Evolutionary conservation across 2,329 filamentous ascomycete species (phyloP), one percentile per base, ranked within the genome.

Genomic region (Emericellopsis cladophorae): DNA sequence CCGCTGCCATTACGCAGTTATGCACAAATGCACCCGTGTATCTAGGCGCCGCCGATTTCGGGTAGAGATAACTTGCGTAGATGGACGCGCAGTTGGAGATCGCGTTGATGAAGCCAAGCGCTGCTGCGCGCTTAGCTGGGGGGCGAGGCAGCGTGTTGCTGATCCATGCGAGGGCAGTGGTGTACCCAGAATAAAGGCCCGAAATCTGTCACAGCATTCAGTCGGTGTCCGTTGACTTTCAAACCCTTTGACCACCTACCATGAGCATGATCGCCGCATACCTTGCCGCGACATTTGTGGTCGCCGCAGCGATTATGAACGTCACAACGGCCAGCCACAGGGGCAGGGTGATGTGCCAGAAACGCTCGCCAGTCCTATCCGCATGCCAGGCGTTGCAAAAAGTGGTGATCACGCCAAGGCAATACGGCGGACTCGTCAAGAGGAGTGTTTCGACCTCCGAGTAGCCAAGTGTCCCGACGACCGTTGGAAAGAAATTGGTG

Each of bases 251-350:
- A 4, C 10, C 5, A 29, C 37, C 5, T 24, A 40, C 36, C 41
- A 87, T 85, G 32, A 86, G 63, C 70, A 86, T 79, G 71, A 86
- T 85, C 24, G 76, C 68, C 8, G 81, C 58, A 46, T 87, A 87
- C 31, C 82, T 68, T 0, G 81, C 74, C 0, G 67, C 81, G 0
- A 70, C 65, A 3, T 64, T 55, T 0, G 68, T 76, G 0, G 81
- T 84, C 0, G 75, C 64, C 1, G 79, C 80, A 7, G 76, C 76
- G 39, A 86, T 66, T 49, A 87, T 80, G 59, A 82, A 87, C 4
- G 77, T 73, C 1, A 62, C 61, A 4, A 85, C 65, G 12, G 75
- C 74, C 34, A 84, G 62, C 42, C 66, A 70, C 11, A 84, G 65
- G 0, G 82, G 81, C 2, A 76, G 42, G 0, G 68, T 66, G 44